Percentiles rank a stretch among this genome's conserved stretches.
Evolutionary conservation across 305 asterid genomes (phyloP).

Genomic region (Rubia occidens): DNA sequence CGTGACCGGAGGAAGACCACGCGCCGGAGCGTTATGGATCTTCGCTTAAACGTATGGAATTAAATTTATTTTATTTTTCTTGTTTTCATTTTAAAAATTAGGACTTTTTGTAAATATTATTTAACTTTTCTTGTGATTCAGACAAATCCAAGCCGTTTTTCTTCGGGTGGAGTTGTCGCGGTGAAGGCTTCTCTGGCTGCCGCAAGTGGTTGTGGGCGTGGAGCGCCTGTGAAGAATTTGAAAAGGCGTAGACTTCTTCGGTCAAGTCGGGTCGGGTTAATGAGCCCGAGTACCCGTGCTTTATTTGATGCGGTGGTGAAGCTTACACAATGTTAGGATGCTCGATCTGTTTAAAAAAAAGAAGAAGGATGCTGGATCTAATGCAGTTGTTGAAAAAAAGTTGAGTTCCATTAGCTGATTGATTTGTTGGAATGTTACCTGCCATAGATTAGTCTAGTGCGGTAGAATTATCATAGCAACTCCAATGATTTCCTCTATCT

Average conservation of each 20-base stretch:
- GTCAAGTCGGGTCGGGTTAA: neutral
- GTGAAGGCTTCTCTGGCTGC: neutral
- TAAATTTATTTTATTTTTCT: neutral
- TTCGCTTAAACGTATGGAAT: constrained; percentile 14
- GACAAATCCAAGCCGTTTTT: constrained; percentile 10
- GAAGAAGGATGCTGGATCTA: neutral
- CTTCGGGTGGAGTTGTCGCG: constrained; percentile 2
- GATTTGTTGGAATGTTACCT: constrained; percentile 13
- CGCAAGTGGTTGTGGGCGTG: neutral
- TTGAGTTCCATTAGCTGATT: constrained; percentile 13
- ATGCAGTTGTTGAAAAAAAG: constrained; percentile 12
- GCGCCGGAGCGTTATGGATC: constrained; percentile 18
- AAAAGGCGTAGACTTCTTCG: constrained; percentile 15
- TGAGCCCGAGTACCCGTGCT: neutral
- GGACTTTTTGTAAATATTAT: no score
- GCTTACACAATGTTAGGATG: constrained; percentile 10
- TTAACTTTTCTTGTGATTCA: neutral
- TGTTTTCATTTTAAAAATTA: neutral
- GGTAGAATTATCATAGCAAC: neutral
- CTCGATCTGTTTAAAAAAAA: neutral
- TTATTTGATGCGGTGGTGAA: constrained; percentile 8
- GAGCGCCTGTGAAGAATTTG: constrained; percentile 2
- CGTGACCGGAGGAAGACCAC: constrained; percentile 14
- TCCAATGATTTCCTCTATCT: no score
- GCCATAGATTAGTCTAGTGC: constrained; percentile 8